phyloP scores from a whole-genome alignment of 2,329 filamentous ascomycete genomes.

The Rhynchosporium secalis region DNA sequence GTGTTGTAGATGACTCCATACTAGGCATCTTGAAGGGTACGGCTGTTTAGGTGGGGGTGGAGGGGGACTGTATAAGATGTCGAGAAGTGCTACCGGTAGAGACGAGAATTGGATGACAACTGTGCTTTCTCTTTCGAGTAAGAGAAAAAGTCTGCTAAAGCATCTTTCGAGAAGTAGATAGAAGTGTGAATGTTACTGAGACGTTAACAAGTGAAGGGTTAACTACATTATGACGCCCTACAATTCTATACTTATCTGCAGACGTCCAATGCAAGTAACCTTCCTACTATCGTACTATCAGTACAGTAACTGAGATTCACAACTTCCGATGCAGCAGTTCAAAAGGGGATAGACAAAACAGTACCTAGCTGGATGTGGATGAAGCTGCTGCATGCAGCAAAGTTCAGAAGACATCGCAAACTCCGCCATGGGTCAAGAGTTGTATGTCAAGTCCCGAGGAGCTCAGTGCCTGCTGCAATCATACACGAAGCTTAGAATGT shows the following conservation, averaged over 20 bases:
- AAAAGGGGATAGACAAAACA: background rate
- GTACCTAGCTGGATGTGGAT: background rate
- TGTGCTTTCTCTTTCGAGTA: background rate
- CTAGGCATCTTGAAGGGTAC: background rate
- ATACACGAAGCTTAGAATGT: slow-evolving; percentile 7
- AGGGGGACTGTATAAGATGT: background rate
- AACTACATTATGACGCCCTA: background rate
- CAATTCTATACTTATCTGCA: slow-evolving; percentile 3
- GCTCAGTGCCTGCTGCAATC: slow-evolving; percentile 2
- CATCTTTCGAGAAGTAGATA: background rate
- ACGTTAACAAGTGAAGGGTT: background rate
- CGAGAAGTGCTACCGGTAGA: background rate
- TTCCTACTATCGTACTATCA: no score
- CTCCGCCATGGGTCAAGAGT: slow-evolving; percentile 4
- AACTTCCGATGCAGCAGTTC: background rate
- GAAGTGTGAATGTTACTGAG: background rate
- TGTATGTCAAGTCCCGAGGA: slow-evolving; percentile 1
- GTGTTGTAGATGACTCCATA: background rate
- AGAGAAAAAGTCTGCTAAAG: background rate
- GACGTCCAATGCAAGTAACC: background rate
- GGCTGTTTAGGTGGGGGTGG: background rate
- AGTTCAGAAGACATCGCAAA: background rate
- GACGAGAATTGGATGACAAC: background rate
- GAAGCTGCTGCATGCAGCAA: slow-evolving; percentile 2
- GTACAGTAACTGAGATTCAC: no score